These are phyloP conservation scores for Wickerhamomyces queroliae DNA, from an alignment of 805 yeast species.

Conservation along the genomic window DNA sequence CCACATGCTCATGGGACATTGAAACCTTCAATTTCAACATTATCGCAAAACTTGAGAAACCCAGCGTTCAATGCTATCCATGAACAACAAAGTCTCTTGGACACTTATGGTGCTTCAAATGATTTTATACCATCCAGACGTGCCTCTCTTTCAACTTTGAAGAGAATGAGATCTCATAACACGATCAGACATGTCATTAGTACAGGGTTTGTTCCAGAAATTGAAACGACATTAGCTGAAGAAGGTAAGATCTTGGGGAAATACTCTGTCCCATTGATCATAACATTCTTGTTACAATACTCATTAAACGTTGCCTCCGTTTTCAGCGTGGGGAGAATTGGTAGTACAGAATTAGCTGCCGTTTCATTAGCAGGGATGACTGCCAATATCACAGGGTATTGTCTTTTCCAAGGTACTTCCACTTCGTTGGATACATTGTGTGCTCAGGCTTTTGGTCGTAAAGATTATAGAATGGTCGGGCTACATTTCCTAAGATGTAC, in stretches of 20 bases:
- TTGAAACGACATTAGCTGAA: conserved; percentile 26
- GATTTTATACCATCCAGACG: conserved; percentile 5
- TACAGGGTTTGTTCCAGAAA: conserved; percentile 19
- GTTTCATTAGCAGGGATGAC: conserved; percentile 74
- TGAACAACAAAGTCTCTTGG: conserved; percentile 6
- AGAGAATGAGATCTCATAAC: conserved; percentile 19
- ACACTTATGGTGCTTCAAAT: conserved; percentile 7
- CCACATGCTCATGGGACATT: background rate
- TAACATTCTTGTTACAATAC: conserved; percentile 66
- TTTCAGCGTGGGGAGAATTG: conserved; percentile 71
- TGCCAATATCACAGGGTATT: conserved; percentile 69
- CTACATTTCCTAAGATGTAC: conserved; percentile 64
- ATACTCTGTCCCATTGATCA: conserved; percentile 56
- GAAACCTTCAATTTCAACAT: conserved; percentile 1
- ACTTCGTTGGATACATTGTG: conserved; percentile 74
- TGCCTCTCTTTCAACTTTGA: conserved; percentile 19
- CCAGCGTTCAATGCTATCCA: conserved; percentile 3
- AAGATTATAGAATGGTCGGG: conserved; percentile 60
- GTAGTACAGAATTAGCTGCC: conserved; percentile 68
- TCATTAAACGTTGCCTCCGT: conserved; percentile 73
- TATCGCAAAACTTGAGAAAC: background rate
- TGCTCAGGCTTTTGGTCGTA: conserved; percentile 73
- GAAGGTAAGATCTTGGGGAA: conserved; percentile 34
- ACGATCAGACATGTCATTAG: conserved; percentile 20
- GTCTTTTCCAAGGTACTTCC: conserved; percentile 72